Percentiles rank a stretch among this genome's conserved stretches.
Conservation (phyloP, 2,329 filamentous ascomycete species). For the Penicillium sp. region DNA sequence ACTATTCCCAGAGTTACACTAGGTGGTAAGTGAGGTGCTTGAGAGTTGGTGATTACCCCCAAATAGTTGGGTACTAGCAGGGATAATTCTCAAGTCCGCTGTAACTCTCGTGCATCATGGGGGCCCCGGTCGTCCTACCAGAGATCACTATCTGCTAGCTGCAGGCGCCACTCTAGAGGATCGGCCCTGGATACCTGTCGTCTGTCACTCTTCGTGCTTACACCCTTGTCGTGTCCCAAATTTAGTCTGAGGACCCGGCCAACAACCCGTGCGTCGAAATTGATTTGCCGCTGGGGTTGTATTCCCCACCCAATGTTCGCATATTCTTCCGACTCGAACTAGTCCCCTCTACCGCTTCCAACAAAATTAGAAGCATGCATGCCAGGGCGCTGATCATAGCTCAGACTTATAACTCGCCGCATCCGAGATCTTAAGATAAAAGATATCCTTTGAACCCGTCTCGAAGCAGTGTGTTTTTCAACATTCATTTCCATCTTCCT, state of each 20-base stretch:
- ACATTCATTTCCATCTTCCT: constrained; percentile 26
- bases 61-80: constrained; percentile 3
- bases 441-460: constrained; percentile 4
- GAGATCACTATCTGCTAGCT: constrained; percentile 7
- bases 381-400: constrained; percentile 8
- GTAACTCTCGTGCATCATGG: constrained; percentile 10
- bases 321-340: constrained; percentile 10
- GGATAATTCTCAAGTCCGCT: constrained; percentile 10
- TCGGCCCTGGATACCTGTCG: constrained; percentile 2
- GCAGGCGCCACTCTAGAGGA: constrained; percentile 1
- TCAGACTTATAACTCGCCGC: constrained; percentile 14
- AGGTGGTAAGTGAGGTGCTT: neutral
- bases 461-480: constrained; percentile 12
- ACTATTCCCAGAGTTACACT: neutral
- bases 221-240: constrained; percentile 9
- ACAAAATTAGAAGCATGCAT: constrained; percentile 25
- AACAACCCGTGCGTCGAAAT: constrained; percentile 3
- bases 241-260: constrained; percentile 6
- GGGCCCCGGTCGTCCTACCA: constrained; percentile 1
- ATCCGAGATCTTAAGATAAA: constrained; percentile 16
- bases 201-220: constrained; percentile 8
- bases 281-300: constrained; percentile 11
- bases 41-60: constrained; percentile 3
- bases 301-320: constrained; percentile 9
- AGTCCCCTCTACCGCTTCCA: constrained; percentile 6